A percentile compares a stretch with the other conserved stretches of the same genome.
phyloP scores from a whole-genome alignment of 1,139 yeast genomes.

The Suhomyces yuchorum region DNA sequence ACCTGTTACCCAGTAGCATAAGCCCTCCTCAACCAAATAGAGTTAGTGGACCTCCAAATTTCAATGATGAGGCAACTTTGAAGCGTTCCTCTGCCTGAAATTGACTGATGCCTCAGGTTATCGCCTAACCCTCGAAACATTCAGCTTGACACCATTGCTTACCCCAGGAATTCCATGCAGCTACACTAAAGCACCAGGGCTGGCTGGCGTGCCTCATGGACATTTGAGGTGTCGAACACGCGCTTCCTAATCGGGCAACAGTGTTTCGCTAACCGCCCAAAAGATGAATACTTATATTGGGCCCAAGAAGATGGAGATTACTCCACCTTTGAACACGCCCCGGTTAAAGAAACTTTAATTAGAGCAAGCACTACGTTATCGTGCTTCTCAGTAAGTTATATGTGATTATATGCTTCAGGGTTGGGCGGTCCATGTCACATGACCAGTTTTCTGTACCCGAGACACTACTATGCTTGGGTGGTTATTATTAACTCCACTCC shows the following conservation, averaged over 20 bases:
- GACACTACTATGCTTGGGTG: too few relatives aligned
- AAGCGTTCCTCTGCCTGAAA: neutral
- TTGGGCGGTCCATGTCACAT: too few relatives aligned
- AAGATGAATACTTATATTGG: neutral
- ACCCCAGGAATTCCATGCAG: too few relatives aligned
- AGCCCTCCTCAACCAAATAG: neutral
- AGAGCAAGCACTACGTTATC: neutral
- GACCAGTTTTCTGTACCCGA: too few relatives aligned
- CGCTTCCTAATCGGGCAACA: conserved; percentile 5
- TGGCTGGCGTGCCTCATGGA: too few relatives aligned
- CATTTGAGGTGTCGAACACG: neutral
- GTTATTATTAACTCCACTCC: too few relatives aligned
- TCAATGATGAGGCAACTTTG: neutral
- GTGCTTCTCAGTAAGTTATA: too few relatives aligned
- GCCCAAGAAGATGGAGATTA: neutral
- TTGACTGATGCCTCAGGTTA: too few relatives aligned
- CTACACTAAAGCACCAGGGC: too few relatives aligned
- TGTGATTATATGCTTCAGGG: too few relatives aligned
- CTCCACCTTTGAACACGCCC: neutral
- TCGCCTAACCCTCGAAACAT: neutral
- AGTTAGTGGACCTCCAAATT: too few relatives aligned
- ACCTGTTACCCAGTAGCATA: neutral
- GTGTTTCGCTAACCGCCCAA: conserved; percentile 5
- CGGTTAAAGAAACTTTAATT: neutral
- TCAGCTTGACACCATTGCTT: too few relatives aligned